These are phyloP conservation scores for Murraya koenigii DNA, from an alignment of 345 rosid genomes.

Conservation along the genomic window DNA sequence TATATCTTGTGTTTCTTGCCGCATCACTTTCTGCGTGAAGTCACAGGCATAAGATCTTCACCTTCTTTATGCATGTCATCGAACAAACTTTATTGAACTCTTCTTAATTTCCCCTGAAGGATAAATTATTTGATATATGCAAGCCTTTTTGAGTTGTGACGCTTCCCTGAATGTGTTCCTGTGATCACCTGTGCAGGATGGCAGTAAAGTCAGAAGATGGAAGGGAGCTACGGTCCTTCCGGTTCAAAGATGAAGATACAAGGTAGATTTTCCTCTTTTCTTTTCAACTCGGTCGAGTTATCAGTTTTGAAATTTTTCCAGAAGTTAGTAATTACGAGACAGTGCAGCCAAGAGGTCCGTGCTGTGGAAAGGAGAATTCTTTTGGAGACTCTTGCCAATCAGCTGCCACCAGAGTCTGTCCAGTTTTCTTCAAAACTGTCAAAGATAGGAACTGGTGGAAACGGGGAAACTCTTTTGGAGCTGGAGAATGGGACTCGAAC, in stretches of 20 bases:
- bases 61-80: neutral
- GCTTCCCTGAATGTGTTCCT: slow-evolving; percentile 43
- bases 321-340: neutral
- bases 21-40: neutral
- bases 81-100: neutral
- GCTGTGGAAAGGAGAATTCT: slow-evolving; percentile 87
- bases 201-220: slow-evolving; percentile 78
- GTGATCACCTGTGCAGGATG: slow-evolving; percentile 91
- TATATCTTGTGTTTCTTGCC: slow-evolving; percentile 21
- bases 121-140: neutral
- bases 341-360: slow-evolving; percentile 84
- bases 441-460: slow-evolving; percentile 40
- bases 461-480: slow-evolving; percentile 54
- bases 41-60: neutral
- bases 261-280: slow-evolving; percentile 36
- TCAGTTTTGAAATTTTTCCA: neutral
- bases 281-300: neutral
- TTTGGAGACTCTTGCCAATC: slow-evolving; percentile 69
- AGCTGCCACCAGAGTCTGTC: slow-evolving; percentile 61
- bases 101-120: too few species aligned
- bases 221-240: slow-evolving; percentile 75
- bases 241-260: slow-evolving; percentile 84
- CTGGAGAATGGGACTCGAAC: slow-evolving; percentile 58
- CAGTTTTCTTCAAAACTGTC: slow-evolving; percentile 67
- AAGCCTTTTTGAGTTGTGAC: neutral